Conservation (phyloP, 306 rosid species). For the Cicer judaicum region DNA sequence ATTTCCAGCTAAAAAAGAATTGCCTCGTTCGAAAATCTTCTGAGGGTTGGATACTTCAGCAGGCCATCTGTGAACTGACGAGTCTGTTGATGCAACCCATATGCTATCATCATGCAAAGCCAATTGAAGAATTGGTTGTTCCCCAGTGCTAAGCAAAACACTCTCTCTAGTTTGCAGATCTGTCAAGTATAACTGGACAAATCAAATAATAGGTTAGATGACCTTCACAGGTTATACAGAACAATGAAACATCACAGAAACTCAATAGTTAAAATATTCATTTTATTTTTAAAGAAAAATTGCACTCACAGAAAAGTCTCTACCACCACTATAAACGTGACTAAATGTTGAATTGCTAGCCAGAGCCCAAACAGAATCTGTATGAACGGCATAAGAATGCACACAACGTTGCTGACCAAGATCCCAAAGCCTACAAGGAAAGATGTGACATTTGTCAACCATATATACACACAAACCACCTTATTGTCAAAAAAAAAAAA, state of each 20-base stretch:
- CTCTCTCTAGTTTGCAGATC: slow-evolving; percentile 98
- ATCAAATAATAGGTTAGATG: slow-evolving; percentile 58
- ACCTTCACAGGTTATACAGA: slow-evolving; percentile 40
- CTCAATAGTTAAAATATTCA: slow-evolving; percentile 15
- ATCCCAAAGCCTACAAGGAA: slow-evolving; percentile 88
- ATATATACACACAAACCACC: slow-evolving; percentile 41
- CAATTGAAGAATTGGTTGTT: slow-evolving; percentile 81
- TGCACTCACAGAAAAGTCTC: slow-evolving; percentile 93
- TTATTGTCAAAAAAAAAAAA: slow-evolving; percentile 44
- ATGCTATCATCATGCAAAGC: slow-evolving; percentile 81
- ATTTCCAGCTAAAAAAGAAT: slow-evolving; percentile 92
- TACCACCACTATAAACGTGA: slow-evolving; percentile 98
- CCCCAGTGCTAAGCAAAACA: slow-evolving; percentile 88
- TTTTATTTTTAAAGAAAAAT: slow-evolving; percentile 30
- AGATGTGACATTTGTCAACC: slow-evolving; percentile 41
- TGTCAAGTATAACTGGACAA: slow-evolving; percentile 85
- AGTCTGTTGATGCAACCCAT: slow-evolving; percentile 94
- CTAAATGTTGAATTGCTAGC: slow-evolving; percentile 94
- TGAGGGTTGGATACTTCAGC: slow-evolving; percentile 86
- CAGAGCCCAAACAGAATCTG: slow-evolving; percentile 99
- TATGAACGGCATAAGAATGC: slow-evolving; percentile 98
- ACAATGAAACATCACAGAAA: slow-evolving; percentile 22
- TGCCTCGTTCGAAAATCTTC: slow-evolving; percentile 81
- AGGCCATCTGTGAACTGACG: slow-evolving; percentile 90
- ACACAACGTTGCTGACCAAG: slow-evolving; percentile 97